A percentile compares a stretch with the other conserved stretches of the same genome.
Evolutionary conservation across 2,329 filamentous ascomycete genomes (phyloP).

Genomic region (Ceratocystis diversiconidia): DNA sequence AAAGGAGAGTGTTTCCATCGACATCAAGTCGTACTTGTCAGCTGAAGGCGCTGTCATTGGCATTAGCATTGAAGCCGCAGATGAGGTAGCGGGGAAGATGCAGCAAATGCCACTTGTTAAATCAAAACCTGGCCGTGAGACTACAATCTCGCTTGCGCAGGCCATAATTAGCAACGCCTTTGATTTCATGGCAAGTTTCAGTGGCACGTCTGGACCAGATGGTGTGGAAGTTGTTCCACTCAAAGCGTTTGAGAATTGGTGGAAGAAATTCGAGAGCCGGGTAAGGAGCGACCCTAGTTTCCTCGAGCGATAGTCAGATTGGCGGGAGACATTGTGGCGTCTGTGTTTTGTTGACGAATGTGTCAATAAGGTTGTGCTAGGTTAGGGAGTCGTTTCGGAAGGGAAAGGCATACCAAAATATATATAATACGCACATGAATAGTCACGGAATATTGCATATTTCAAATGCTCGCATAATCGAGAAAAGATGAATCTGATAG

Average conservation of each 20-base stretch:
- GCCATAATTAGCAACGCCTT: slow-evolving; percentile 94
- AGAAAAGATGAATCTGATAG: background rate
- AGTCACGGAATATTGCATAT: background rate
- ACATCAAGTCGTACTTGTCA: slow-evolving; percentile 33
- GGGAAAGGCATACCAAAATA: background rate
- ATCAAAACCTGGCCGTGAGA: slow-evolving; percentile 21
- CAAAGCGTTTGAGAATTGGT: slow-evolving; percentile 94
- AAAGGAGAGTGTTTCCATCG: slow-evolving; percentile 87
- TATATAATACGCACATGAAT: background rate
- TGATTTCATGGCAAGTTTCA: slow-evolving; percentile 87
- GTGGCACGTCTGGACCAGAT: slow-evolving; percentile 42
- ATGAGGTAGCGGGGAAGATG: slow-evolving; percentile 56
- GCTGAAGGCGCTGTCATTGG: slow-evolving; percentile 54
- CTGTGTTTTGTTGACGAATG: background rate
- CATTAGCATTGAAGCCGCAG: slow-evolving; percentile 64
- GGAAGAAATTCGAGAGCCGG: slow-evolving; percentile 84
- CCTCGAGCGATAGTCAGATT: slow-evolving; percentile 48
- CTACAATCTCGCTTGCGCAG: slow-evolving; percentile 68
- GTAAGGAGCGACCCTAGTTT: slow-evolving; percentile 79
- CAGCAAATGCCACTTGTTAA: slow-evolving; percentile 39
- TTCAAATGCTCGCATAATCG: background rate
- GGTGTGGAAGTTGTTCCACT: slow-evolving; percentile 82
- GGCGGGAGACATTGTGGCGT: background rate
- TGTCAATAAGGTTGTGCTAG: background rate
- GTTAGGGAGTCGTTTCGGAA: background rate